phyloP scores from a whole-genome alignment of 1,284 basidiomycete species.

The Cerioporus squamosus region DNA sequence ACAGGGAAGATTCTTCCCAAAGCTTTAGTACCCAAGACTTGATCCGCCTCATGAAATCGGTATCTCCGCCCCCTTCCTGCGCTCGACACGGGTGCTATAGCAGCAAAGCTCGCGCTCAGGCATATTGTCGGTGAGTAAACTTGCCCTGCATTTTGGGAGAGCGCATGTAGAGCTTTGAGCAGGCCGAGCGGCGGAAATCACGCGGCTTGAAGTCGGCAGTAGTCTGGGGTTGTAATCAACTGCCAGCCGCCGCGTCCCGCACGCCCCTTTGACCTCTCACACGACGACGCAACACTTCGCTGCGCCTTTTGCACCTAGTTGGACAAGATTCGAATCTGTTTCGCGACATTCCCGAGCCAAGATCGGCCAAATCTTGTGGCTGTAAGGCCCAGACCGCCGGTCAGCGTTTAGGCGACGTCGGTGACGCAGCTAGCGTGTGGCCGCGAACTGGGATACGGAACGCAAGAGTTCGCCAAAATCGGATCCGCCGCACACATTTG shows the following conservation, averaged over 20 bases:
- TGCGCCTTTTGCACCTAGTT: background rate
- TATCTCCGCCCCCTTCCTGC: slow-evolving; percentile 4
- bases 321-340: background rate
- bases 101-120: background rate
- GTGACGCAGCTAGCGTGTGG: slow-evolving; percentile 6
- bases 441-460: background rate
- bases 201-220: slow-evolving; percentile 20
- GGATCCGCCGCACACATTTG: slow-evolving; percentile 9
- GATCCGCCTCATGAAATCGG: slow-evolving; percentile 3
- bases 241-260: slow-evolving; percentile 7
- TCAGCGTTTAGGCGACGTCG: slow-evolving; percentile 14
- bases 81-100: slow-evolving; percentile 7
- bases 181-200: slow-evolving; percentile 14
- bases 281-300: slow-evolving; percentile 24
- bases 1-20: slow-evolving; percentile 1
- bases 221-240: slow-evolving; percentile 17
- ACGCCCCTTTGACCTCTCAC: slow-evolving; percentile 20
- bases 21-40: background rate
- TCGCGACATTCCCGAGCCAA: background rate
- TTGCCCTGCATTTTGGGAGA: background rate
- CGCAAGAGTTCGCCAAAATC: slow-evolving; percentile 9
- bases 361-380: slow-evolving; percentile 11
- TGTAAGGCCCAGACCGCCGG: slow-evolving; percentile 14
- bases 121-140: background rate
- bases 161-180: background rate